Evolutionary conservation across 257 asterid species (phyloP), one percentile per base, ranked within the genome.

Genomic region (Phtheirospermum japonicum): DNA sequence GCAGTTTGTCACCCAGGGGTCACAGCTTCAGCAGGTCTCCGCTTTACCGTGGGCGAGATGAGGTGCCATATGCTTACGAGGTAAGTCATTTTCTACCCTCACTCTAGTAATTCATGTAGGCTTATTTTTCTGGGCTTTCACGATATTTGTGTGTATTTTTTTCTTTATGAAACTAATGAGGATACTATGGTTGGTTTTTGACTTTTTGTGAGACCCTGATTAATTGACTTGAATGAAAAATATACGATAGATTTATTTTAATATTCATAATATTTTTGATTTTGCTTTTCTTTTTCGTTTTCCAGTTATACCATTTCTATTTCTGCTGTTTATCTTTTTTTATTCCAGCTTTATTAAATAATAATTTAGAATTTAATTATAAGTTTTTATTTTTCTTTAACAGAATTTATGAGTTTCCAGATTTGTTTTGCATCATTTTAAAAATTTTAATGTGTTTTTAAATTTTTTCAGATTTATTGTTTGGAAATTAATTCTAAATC

Each of bases 21-120:
- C 95, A 88, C 73, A 80, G 89, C 85, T 79, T 76, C 66, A 90
- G 95, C 76, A 79, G 85, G 69, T 90, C 97, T 1, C 95, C 97
- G 28, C 28, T 3, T 34, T 82, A 77, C 55, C 95, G 89, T 33
- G 89, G 88, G 39, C 79, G 95, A 13, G 95, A 87, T 53, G 96
- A 90, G 73, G 80, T 72, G 57, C 85, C 87, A 58, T 80, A 76
- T 78, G 73, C 89, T 37, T 85, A 90, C 23, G 96, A 96, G 98
- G 87, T 68, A 77, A 73, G 17, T 30, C 37, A 58, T 66, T 4
- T 34, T 39, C n/a, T 28, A 18, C 39, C 49, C 18, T n/a, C 6
- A 2, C 28, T n/a, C 30, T 13, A 54, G 28, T 56, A 4, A 52
- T 18, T 42, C 9, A 31, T 13, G 1, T 61, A n/a, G 17, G 19